Evolutionary conservation across 2,329 filamentous ascomycete genomes (phyloP).

Genomic region (Cercospora beticola): DNA sequence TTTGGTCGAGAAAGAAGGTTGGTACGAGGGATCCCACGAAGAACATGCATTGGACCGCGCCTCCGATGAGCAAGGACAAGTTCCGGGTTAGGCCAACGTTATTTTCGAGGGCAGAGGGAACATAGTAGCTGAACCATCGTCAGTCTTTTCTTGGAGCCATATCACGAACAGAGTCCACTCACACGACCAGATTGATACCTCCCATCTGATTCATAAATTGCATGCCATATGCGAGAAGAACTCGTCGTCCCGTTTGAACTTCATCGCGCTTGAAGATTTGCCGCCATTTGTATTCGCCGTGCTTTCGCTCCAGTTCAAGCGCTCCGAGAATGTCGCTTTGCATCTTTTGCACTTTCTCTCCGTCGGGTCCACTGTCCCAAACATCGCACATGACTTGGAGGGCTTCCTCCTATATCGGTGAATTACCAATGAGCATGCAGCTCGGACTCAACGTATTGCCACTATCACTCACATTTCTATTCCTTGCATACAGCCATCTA

Average conservation of each 20-base stretch:
- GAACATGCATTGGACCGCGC: constrained; percentile 46
- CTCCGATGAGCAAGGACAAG: constrained; percentile 49
- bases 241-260: constrained; percentile 43
- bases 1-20: constrained; percentile 48
- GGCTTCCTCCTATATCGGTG: constrained; percentile 26
- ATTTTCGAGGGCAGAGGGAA: constrained; percentile 46
- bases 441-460: not conserved
- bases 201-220: constrained; percentile 35
- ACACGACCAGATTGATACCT: constrained; percentile 43
- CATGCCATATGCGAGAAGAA: constrained; percentile 37
- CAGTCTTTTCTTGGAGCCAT: too few species aligned
- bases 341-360: constrained; percentile 34
- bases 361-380: constrained; percentile 32
- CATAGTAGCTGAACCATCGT: constrained; percentile 45
- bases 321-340: constrained; percentile 41
- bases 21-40: constrained; percentile 47
- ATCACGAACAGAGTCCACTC: constrained; percentile 10
- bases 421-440: not conserved
- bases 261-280: constrained; percentile 42
- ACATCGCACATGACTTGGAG: constrained; percentile 38
- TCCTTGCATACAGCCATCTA: constrained; percentile 42
- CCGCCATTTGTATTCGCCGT: constrained; percentile 43
- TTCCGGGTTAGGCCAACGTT: constrained; percentile 50
- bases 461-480: constrained; percentile 24
- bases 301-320: constrained; percentile 39